Evolutionary conservation across 805 yeast species (phyloP).

Genomic region (Lipomyces kockii): DNA sequence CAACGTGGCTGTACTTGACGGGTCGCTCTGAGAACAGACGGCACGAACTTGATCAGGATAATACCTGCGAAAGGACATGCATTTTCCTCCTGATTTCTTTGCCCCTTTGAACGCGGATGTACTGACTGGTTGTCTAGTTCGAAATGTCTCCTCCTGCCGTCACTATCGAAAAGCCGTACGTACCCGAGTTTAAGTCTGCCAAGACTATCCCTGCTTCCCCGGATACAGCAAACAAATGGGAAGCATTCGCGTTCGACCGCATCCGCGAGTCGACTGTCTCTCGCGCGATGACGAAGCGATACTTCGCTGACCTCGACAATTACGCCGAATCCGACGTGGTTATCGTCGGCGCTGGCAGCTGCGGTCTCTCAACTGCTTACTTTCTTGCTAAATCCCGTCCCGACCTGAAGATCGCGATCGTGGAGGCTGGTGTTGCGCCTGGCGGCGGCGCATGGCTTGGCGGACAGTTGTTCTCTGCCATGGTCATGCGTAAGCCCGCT

Average conservation of each 20-base stretch:
- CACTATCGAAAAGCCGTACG: slow-evolving; percentile 18
- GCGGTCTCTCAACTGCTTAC: slow-evolving; percentile 78
- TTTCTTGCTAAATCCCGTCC: slow-evolving; percentile 74
- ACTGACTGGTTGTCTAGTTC: slow-evolving; percentile 4
- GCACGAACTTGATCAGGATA: slow-evolving; percentile 53
- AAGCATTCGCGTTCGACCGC: slow-evolving; percentile 67
- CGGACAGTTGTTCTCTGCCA: slow-evolving; percentile 76
- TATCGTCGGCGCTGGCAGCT: slow-evolving; percentile 78
- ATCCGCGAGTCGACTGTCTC: slow-evolving; percentile 79
- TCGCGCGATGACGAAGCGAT: slow-evolving; percentile 77
- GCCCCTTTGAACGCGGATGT: background rate
- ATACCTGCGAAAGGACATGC: slow-evolving; percentile 53
- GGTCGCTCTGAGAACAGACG: slow-evolving; percentile 49
- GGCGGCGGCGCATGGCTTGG: slow-evolving; percentile 85
- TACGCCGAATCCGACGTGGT: slow-evolving; percentile 76
- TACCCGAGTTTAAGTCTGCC: slow-evolving; percentile 21
- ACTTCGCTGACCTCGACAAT: slow-evolving; percentile 72
- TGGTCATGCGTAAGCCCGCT: slow-evolving; percentile 83
- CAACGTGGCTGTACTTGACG: background rate
- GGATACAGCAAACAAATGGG: slow-evolving; percentile 57
- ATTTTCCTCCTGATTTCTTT: slow-evolving; percentile 15
- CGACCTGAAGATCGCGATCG: slow-evolving; percentile 71
- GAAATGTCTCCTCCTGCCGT: slow-evolving; percentile 38
- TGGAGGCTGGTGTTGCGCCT: slow-evolving; percentile 75
- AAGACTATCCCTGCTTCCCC: slow-evolving; percentile 36